Base-by-base conservation (phyloP, 257 asterid genomes). In the Solanum microdontum region DNA sequence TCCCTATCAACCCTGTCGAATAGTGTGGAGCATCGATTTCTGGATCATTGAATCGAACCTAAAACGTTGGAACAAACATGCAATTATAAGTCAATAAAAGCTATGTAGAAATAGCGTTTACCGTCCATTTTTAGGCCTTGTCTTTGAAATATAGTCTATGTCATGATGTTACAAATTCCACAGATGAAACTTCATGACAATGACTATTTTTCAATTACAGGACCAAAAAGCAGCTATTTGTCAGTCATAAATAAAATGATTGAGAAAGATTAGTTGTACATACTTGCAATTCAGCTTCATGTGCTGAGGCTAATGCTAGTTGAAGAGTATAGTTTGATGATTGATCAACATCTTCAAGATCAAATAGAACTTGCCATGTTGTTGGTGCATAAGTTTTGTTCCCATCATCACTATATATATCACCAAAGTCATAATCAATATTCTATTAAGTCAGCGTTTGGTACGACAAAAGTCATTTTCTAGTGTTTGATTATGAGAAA, bases 261-360 rank as follows among this genome's bases (percentile, higher is more conserved):
- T 77, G 26, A 43, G 17, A 8, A 60, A 8, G 2, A 43, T 24
- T 79, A 0, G 0, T n/a, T 21, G 88, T 43, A 2, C 80, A 37
- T 90, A 96, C 99, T 91, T 93, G 94, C 48, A 96, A 72, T 88
- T 95, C 97, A 66, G 98, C 99, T 11, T 91, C 96, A 73, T 85
- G 91, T 2, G 96, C 95, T 11, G 98, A 92, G 21, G 98, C 98
- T 70, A 96, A 33, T 58, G 99, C 98, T 26, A 96, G 40, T 51
- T 89, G 93, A 30, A 95, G 95, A 1, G 95, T 93, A 91, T 94
- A 96, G 64, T 90, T 91, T 74, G 89, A 88, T 5, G 89, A 58
- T 28, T 64, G 23, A 33, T 91, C 89, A n/a, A 90, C 87, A 7
- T 89, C 75, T 4, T 88, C 79, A 55, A 93, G 92, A 83, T 92